phyloP scores from a whole-genome alignment of 306 rosid genomes.

The Betula pendula region DNA sequence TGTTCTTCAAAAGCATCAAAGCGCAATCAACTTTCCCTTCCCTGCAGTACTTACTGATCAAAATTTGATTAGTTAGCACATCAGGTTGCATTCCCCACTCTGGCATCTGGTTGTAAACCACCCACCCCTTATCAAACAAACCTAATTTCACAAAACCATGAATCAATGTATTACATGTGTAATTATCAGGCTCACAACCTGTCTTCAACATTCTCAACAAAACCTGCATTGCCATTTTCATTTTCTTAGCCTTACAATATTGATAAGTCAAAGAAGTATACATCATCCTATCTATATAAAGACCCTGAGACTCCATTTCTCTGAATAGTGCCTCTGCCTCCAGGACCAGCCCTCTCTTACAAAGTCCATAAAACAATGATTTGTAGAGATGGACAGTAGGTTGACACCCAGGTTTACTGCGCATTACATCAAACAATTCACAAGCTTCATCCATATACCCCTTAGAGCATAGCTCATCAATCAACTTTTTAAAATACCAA shows the following conservation, averaged over 20 bases:
- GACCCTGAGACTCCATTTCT: constrained; percentile 45
- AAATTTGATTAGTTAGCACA: constrained; percentile 39
- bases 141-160: constrained; percentile 41
- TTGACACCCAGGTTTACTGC: constrained; percentile 1
- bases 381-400: constrained; percentile 44
- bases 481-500: constrained; percentile 36
- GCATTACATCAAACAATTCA: constrained; percentile 44
- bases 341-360: constrained; percentile 35
- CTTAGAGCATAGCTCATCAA: constrained; percentile 40
- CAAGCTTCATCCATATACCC: constrained; percentile 46
- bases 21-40: constrained; percentile 36
- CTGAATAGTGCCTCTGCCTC: constrained; percentile 42
- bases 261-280: constrained; percentile 42
- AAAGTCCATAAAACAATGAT: constrained; percentile 46
- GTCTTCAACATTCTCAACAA: constrained; percentile 45
- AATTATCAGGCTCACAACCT: constrained; percentile 41
- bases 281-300: constrained; percentile 42
- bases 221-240: constrained; percentile 52
- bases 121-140: constrained; percentile 45
- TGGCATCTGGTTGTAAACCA: constrained; percentile 35
- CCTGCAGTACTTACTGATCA: constrained; percentile 38
- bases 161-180: constrained; percentile 39
- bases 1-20: constrained; percentile 29
- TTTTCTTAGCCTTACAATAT: constrained; percentile 40
- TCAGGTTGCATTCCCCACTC: constrained; percentile 46